Base-by-base conservation (phyloP, 2,329 filamentous ascomycete species). In the Rhynchosporium agropyri region DNA sequence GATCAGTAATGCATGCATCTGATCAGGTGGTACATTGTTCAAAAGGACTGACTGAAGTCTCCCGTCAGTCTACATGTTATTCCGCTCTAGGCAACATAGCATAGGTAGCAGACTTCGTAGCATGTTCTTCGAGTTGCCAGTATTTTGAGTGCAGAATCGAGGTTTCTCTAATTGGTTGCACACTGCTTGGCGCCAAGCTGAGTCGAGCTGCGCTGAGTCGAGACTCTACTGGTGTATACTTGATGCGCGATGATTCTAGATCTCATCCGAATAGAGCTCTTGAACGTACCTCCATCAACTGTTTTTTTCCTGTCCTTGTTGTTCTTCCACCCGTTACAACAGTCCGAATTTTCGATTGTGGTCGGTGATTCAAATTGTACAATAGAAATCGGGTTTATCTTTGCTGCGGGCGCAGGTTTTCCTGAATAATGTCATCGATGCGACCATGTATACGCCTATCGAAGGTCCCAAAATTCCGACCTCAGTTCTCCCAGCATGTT, bases 381-480 rank as follows among this genome's bases (percentile, higher is more conserved):
- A 56, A 67, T 69, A 67, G 51, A n/a, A 28, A 46, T 10, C 55
- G 33, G 28, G 15, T n/a, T 45, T 26, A 48, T 60, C 40, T 36
- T 53, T 62, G 31, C 65, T 68, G 58, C 60, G 13, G 38, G 26
- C 31, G 42, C 54, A 46, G 45, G 31, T 61, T 20, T 63, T 60
- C 49, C 40, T 68, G 65, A 66, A 69, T 65, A 64, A 74, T 74
- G 71, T 67, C 69, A 48, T 64, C 68, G 26, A 43, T 67, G 49
- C 64, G 68, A 57, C 65, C 68, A 60, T 65, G 62, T 63, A 31
- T 70, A 55, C 64, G 66, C 38, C 57, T 69, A 43, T 58, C 63
- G 28, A 68, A 55, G 57, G 51, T 68, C 15, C 54, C 63, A 53
- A 71, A 66, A 51, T 49, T 64, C 54, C 63, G 60, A 42, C 51